These are phyloP conservation scores for Acacia pycnantha DNA, from an alignment of 331 rosid genomes.

Conservation along the genomic window DNA sequence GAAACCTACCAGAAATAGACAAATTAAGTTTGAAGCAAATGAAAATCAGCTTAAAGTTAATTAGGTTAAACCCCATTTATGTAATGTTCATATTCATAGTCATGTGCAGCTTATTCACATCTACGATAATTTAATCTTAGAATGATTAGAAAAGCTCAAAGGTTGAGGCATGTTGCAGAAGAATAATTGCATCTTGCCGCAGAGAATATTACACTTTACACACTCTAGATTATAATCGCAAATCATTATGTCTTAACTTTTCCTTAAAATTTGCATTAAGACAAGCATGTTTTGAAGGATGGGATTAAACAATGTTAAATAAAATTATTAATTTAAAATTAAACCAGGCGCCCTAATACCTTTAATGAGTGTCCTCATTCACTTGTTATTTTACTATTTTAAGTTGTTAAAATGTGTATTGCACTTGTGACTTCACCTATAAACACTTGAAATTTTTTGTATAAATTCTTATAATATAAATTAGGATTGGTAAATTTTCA, in stretches of 20 bases:
- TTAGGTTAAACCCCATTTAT: not conserved
- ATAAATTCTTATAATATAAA: too few species aligned
- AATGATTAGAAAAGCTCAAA: not conserved
- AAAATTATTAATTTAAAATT: not conserved
- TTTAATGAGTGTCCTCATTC: not conserved
- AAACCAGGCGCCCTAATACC: not conserved
- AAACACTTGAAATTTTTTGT: too few species aligned
- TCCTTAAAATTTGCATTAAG: not conserved
- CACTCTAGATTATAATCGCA: not conserved
- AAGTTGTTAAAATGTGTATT: too few species aligned
- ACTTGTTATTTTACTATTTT: too few species aligned
- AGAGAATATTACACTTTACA: not conserved
- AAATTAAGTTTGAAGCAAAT: too few species aligned
- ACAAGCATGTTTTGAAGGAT: not conserved
- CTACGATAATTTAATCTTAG: not conserved
- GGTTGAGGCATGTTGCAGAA: not conserved
- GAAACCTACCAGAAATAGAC: too few species aligned
- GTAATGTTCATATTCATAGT: not conserved
- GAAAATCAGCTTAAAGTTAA: too few species aligned
- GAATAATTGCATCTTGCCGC: not conserved
- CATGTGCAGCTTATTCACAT: not conserved
- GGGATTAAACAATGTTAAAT: not conserved
- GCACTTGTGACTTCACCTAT: too few species aligned
- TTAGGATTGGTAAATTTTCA: too few species aligned
- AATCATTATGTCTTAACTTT: not conserved